phyloP scores from a whole-genome alignment of 345 rosid genomes.

The Stellera chamaejasme region DNA sequence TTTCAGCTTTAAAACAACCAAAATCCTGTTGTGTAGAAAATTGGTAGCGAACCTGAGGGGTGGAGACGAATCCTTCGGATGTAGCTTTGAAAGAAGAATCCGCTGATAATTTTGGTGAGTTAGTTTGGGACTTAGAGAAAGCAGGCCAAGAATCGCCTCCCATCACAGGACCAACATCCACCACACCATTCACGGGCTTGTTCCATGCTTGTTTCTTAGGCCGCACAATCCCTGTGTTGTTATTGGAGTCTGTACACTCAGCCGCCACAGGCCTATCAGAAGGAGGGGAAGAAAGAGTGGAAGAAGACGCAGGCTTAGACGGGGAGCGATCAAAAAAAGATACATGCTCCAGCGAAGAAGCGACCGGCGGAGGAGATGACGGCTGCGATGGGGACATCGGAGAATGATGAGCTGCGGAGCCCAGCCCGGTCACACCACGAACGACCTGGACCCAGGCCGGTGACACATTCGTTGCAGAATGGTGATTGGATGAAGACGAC shows the following conservation, averaged over 20 bases:
- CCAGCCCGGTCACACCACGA: constrained; percentile 29
- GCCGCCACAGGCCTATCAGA: constrained; percentile 16
- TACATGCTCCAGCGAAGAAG: constrained; percentile 17
- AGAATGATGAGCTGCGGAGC: constrained; percentile 7
- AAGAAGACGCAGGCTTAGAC: constrained; percentile 14
- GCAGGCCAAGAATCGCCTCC: constrained; percentile 65
- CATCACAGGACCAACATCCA: constrained; percentile 36
- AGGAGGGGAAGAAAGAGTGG: constrained; percentile 4
- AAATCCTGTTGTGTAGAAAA: not conserved
- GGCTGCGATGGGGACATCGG: constrained; percentile 21
- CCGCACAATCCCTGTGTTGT: constrained; percentile 24
- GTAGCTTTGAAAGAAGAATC: constrained; percentile 23
- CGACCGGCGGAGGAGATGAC: constrained; percentile 2
- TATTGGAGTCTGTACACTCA: constrained; percentile 23
- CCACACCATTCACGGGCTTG: constrained; percentile 34
- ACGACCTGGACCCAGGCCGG: constrained; percentile 39
- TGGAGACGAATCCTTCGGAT: constrained; percentile 36
- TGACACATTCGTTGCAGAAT: constrained; percentile 20
- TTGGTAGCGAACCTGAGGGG: constrained; percentile 29
- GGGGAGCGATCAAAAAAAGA: constrained; percentile 17
- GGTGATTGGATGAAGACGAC: constrained; percentile 34
- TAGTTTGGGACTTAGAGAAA: constrained; percentile 39
- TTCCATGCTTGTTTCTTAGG: constrained; percentile 53
- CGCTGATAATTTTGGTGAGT: constrained; percentile 30
- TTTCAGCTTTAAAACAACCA: constrained; percentile 2